Conservation (phyloP, 495 filamentous ascomycete species). For the Xylaria nigripes region DNA sequence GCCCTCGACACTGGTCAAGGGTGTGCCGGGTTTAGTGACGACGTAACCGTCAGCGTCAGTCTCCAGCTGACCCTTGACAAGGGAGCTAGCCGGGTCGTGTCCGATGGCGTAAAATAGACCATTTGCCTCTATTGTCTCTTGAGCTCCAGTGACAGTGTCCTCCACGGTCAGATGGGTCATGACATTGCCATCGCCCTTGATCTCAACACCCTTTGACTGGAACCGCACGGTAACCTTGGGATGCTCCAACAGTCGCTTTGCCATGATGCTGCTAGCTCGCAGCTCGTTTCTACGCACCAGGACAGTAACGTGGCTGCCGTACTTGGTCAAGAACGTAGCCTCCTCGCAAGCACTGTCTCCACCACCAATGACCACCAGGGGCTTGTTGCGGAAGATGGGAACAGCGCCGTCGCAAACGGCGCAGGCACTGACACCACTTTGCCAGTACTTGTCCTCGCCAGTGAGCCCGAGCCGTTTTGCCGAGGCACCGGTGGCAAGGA, state of each 20-base stretch:
- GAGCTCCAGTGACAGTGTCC: constrained; percentile 66
- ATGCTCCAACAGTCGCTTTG: constrained; percentile 68
- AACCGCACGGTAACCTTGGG: constrained; percentile 84
- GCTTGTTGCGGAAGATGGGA: constrained; percentile 95
- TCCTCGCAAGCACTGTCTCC: constrained; percentile 97
- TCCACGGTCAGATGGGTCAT: constrained; percentile 80
- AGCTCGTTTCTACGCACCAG: constrained; percentile 81
- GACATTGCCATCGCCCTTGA: constrained; percentile 74
- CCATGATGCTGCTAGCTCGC: constrained; percentile 86
- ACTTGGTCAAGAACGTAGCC: constrained; percentile 95
- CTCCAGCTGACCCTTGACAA: constrained; percentile 82
- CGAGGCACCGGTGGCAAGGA: constrained; percentile 93
- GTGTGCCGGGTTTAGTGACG: constrained; percentile 79
- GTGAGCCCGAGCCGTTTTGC: constrained; percentile 71
- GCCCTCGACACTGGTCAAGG: constrained; percentile 78
- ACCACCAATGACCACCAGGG: constrained; percentile 89
- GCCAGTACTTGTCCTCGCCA: constrained; percentile 95
- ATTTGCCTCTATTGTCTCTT: constrained; percentile 76
- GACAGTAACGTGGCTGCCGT: constrained; percentile 88
- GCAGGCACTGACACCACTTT: constrained; percentile 91
- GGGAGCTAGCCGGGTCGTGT: constrained; percentile 82
- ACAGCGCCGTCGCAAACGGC: constrained; percentile 97
- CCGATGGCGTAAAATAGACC: constrained; percentile 97
- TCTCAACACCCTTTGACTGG: constrained; percentile 71
- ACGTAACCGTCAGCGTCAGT: constrained; percentile 84